A percentile compares a stretch with the other conserved stretches of the same genome.
Conservation (phyloP, 257 asterid species). For the Capsicum baccatum region DNA sequence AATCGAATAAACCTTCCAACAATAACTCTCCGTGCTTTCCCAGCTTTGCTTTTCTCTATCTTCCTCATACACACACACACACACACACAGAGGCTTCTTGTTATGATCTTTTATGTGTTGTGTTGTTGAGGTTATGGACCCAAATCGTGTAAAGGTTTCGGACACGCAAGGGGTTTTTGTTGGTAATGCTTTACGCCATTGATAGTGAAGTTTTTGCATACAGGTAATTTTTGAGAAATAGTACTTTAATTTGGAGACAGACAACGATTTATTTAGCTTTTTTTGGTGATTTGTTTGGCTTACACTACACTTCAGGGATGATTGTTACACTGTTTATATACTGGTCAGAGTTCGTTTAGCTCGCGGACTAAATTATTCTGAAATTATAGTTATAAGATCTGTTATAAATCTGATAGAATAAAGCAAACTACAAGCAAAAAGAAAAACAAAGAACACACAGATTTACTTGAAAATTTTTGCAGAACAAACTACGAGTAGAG, state of each 20-base stretch:
- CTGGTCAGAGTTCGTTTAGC: too few species aligned
- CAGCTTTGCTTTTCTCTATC: constrained; percentile 66
- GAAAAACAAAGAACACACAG: too few species aligned
- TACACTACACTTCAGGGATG: constrained; percentile 53
- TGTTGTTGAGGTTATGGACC: constrained; percentile 23
- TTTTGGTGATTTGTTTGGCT: constrained; percentile 47
- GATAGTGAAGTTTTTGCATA: constrained; percentile 49
- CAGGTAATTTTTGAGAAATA: constrained; percentile 10
- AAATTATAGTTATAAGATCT: too few species aligned
- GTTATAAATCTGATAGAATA: too few species aligned
- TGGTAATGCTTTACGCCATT: constrained; percentile 66
- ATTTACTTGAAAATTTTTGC: too few species aligned
- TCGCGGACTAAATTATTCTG: too few species aligned
- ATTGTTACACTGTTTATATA: constrained; percentile 27
- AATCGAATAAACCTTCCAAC: constrained; percentile 74
- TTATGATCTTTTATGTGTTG: background rate
- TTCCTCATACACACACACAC: constrained; percentile 46
- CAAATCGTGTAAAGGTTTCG: constrained; percentile 48
- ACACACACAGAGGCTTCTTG: background rate
- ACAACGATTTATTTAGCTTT: background rate
- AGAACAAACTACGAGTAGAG: too few species aligned
- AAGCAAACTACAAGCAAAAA: too few species aligned
- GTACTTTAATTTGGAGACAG: background rate
- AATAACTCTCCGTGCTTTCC: constrained; percentile 88
- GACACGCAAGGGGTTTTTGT: constrained; percentile 53